Conservation (phyloP, 805 yeast genomes). For the Kazachstania africana region DNA sequence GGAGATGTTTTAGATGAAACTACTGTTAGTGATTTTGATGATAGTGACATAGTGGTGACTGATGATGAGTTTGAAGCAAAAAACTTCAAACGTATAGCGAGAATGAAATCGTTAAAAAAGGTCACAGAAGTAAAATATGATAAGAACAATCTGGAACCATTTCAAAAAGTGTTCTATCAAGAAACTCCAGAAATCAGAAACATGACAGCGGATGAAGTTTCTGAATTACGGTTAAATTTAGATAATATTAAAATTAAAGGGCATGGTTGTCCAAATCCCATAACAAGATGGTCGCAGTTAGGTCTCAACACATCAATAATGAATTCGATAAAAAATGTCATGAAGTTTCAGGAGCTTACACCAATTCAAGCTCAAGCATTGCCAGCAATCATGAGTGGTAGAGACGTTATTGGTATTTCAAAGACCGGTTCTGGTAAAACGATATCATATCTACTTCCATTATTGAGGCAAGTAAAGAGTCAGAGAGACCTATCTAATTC, state of each 20-base stretch:
- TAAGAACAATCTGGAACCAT: conserved; percentile 34
- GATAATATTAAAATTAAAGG: conserved; percentile 67
- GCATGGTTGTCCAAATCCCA: conserved; percentile 46
- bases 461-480: conserved; percentile 72
- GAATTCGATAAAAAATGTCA: conserved; percentile 37
- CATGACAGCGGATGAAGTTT: conserved; percentile 45
- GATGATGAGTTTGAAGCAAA: conserved; percentile 26
- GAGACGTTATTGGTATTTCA: conserved; percentile 88
- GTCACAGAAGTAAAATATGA: conserved; percentile 20
- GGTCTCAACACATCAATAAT: conserved; percentile 57
- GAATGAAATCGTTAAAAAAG: conserved; percentile 30
- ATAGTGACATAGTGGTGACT: conserved; percentile 15
- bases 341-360: conserved; percentile 56
- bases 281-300: conserved; percentile 66
- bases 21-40: too few relatives aligned
- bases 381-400: conserved; percentile 82
- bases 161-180: conserved; percentile 49
- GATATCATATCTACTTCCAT: conserved; percentile 71
- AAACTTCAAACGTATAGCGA: conserved; percentile 22
- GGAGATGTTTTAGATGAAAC: conserved; percentile 1
- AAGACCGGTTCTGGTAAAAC: conserved; percentile 97
- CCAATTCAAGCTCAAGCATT: conserved; percentile 85
- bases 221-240: conserved; percentile 36
- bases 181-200: conserved; percentile 43
- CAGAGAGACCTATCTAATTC: conserved; percentile 38